phyloP scores from a whole-genome alignment of 352 stramenopile species.

The Phytophthora lateralis region DNA sequence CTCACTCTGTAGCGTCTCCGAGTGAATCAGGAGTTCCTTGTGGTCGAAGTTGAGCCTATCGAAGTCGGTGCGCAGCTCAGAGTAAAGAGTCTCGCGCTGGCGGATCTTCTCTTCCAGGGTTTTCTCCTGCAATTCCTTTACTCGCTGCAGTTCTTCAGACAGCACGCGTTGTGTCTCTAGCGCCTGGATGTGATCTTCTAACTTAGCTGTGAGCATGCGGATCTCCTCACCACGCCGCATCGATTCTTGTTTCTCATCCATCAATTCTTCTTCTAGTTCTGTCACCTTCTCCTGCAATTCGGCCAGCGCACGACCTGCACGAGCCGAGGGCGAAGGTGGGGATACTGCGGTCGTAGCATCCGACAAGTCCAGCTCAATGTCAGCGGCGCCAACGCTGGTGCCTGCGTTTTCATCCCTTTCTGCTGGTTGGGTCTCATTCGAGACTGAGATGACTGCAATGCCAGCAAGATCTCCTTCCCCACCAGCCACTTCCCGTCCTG shows the following conservation, averaged over 20 bases:
- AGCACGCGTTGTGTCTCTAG: constrained; percentile 64
- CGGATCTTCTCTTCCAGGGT: constrained; percentile 72
- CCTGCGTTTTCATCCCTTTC: constrained; percentile 3
- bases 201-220: constrained; percentile 63
- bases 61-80: constrained; percentile 67
- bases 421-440: constrained; percentile 8
- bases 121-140: constrained; percentile 72
- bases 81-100: constrained; percentile 58
- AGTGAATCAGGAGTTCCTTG: constrained; percentile 81
- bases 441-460: background rate
- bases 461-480: constrained; percentile 9
- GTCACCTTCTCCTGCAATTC: constrained; percentile 74
- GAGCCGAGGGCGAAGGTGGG: constrained; percentile 51
- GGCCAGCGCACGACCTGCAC: constrained; percentile 62
- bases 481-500: constrained; percentile 29
- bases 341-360: constrained; percentile 14
- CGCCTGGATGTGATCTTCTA: constrained; percentile 62
- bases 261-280: constrained; percentile 77
- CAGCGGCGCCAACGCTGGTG: constrained; percentile 20
- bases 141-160: constrained; percentile 67
- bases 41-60: constrained; percentile 84
- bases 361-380: constrained; percentile 38
- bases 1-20: constrained; percentile 77
- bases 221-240: constrained; percentile 80
- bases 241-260: constrained; percentile 83